phyloP scores from a whole-genome alignment of 164 flowering plant species.

The Stephania yunnanensis region DNA sequence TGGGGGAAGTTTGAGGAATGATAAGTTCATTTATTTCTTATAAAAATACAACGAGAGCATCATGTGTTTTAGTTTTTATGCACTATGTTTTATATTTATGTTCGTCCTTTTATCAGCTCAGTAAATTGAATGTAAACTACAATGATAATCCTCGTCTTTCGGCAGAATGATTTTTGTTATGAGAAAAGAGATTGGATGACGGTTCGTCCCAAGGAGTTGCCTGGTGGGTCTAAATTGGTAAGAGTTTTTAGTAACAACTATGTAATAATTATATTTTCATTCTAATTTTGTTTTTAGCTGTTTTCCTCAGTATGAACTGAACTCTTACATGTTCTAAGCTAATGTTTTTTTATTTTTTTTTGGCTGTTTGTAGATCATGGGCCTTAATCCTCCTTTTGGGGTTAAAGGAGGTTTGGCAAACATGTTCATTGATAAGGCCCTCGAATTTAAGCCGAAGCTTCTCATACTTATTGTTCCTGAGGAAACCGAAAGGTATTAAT shows the following conservation, averaged over 20 bases:
- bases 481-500: conserved; percentile 62
- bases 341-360: not conserved
- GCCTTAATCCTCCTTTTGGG: conserved; percentile 92
- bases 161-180: conserved; percentile 72
- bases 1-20: too few species aligned
- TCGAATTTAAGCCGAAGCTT: conserved; percentile 79
- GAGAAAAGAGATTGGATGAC: conserved; percentile 83
- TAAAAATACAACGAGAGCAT: too few species aligned
- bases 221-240: conserved; percentile 71
- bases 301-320: not conserved
- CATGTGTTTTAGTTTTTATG: too few species aligned
- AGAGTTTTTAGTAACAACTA: conserved; percentile 6
- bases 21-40: too few species aligned
- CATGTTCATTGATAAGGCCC: conserved; percentile 76
- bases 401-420: conserved; percentile 63
- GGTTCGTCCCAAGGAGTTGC: conserved; percentile 52
- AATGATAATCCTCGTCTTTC: not conserved
- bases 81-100: too few species aligned
- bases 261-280: not conserved
- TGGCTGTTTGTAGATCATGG: conserved; percentile 58
- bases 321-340: not conserved
- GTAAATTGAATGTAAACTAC: too few species aligned
- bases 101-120: too few species aligned
- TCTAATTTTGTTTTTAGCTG: not conserved
- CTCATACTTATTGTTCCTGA: conserved; percentile 79